phyloP scores from a whole-genome alignment of 352 stramenopile species.

The Phytopythium helicoides region DNA sequence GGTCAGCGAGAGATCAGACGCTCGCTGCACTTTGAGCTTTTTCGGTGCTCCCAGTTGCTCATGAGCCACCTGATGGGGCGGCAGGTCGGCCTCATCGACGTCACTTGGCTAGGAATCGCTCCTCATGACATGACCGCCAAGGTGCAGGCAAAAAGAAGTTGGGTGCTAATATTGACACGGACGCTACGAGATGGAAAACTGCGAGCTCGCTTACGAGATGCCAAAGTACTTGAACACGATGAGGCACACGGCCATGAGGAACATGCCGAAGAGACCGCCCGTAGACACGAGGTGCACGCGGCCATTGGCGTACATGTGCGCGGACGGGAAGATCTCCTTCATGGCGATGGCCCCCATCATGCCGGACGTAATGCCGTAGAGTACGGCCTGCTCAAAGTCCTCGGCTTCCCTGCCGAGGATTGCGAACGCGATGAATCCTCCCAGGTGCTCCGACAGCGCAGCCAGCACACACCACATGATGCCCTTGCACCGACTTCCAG shows the following conservation, averaged over 20 bases:
- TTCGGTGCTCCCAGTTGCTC: no score
- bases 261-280: conserved; percentile 82
- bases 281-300: conserved; percentile 81
- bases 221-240: conserved; percentile 79
- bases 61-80: no score
- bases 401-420: conserved; percentile 45
- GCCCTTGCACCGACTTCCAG: conserved; percentile 90
- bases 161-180: background rate
- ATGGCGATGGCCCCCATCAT: conserved; percentile 95
- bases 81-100: no score
- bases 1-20: no score
- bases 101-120: no score
- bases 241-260: conserved; percentile 89
- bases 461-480: conserved; percentile 92
- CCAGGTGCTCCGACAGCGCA: conserved; percentile 90
- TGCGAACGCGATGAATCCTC: conserved; percentile 80
- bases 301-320: conserved; percentile 84
- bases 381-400: conserved; percentile 51
- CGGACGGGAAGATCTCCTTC: conserved; percentile 91
- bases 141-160: background rate
- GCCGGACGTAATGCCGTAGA: conserved; percentile 91
- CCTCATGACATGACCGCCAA: no score
- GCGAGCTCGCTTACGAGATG: conserved; percentile 16
- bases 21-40: no score
- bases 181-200: background rate